Conservation (phyloP, 108 stramenopile species). For the Pinguiococcus pyrenoidosus region DNA sequence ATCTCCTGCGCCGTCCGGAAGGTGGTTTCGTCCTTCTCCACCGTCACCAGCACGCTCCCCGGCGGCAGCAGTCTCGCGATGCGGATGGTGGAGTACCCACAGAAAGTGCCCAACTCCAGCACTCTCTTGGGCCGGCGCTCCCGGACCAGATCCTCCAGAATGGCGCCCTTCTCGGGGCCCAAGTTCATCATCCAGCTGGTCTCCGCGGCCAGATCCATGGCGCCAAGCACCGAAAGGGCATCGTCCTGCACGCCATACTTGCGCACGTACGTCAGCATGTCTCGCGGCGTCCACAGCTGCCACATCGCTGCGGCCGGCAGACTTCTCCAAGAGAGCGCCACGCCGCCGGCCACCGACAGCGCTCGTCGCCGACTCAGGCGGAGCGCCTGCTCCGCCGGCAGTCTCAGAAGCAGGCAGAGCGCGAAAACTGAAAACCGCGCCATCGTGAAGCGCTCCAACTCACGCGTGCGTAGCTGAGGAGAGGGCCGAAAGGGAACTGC, state of each 20-base stretch:
- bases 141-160: background rate
- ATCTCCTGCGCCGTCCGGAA: background rate
- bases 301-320: background rate
- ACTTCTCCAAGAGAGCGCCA: background rate
- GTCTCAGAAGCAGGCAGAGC: too few species aligned
- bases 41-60: background rate
- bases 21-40: background rate
- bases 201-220: background rate
- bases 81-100: background rate
- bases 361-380: too few species aligned
- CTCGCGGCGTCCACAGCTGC: background rate
- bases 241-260: background rate
- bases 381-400: too few species aligned
- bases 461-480: background rate
- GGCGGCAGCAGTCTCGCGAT: background rate
- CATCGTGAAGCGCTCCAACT: too few species aligned
- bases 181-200: slow-evolving; percentile 1
- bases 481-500: background rate
- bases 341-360: too few species aligned
- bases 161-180: background rate
- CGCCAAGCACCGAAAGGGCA: background rate
- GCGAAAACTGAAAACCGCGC: too few species aligned
- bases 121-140: background rate
- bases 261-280: background rate
- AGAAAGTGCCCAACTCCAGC: background rate